Evolutionary conservation across 345 rosid species (phyloP), one percentile per base, ranked within the genome.

Genomic region (Viola odorata): DNA sequence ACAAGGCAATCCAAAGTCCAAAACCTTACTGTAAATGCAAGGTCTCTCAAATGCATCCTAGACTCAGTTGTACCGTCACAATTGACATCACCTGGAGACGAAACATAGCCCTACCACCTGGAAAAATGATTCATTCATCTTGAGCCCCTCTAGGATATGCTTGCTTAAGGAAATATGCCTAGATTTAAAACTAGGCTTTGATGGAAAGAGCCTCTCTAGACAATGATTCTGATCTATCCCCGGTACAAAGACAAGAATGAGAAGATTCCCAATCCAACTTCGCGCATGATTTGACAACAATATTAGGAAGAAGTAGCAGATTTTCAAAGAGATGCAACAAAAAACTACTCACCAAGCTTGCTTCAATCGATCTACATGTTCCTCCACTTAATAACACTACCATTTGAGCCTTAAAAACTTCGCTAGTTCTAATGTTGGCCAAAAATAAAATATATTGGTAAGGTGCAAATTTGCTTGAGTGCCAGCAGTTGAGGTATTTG

Each of bases 51-150:
- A 67, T 89, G 77, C 85, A 64, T 83, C 76, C 96, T 83, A 72
- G 87, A 92, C 47, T 84, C 73, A 67, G 53, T 74, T 76, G 85
- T 94, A 57, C 83, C 85, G 54, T 85, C 82, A 62, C 62, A 40
- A 78, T 87, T 87, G 75, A 92, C 77, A 78, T 87, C 96, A 55
- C 80, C 87, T 45, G 98, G 96, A 78, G 85, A 74, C 5, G 94
- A 82, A 50, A 89, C 69, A 54, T 89, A 85, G 14, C 89, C 96
- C 98, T 96, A 92, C 98, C 98, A 92, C 87, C 98, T 92, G 42
- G 23, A 58, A 57, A 10, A 12, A 32, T 17, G 44, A 51, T n/a
- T n/a, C n/a, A 48, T 49, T 51, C 14, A 42, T 14, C 50, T 23
- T 42, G 57, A 38, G 42, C 50, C 50, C n/a, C 13, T 37, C 53